phyloP scores from a whole-genome alignment of 345 rosid species.

The Eucalyptus victrix region DNA sequence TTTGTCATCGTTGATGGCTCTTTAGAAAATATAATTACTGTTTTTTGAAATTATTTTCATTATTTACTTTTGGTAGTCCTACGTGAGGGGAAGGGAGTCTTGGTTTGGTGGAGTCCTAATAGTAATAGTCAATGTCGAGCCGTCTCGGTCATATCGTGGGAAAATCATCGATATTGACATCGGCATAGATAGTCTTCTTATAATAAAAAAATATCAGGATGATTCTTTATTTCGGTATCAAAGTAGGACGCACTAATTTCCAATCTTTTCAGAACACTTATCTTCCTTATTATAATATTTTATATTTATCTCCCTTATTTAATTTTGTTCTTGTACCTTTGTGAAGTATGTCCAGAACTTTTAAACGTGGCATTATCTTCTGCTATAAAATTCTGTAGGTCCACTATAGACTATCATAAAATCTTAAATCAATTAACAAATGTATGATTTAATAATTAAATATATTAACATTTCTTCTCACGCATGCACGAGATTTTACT shows the following conservation, averaged over 20 bases:
- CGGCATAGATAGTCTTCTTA: background rate
- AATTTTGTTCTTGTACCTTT: background rate
- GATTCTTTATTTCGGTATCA: background rate
- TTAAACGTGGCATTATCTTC: background rate
- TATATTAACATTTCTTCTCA: background rate
- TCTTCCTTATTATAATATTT: background rate
- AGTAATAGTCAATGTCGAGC: background rate
- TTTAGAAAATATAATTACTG: background rate
- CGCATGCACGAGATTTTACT: background rate
- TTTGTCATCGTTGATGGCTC: background rate
- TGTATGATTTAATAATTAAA: background rate
- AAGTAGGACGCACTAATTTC: background rate
- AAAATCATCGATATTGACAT: background rate
- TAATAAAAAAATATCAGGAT: background rate
- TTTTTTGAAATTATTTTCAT: background rate
- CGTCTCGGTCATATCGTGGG: background rate
- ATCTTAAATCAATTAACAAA: background rate
- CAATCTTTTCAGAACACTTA: background rate
- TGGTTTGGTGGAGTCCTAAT: background rate
- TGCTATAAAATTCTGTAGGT: background rate
- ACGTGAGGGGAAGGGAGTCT: background rate
- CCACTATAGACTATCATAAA: fast-evolving
- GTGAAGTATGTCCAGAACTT: background rate
- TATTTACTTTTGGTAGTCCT: background rate
- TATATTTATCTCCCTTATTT: background rate